Evolutionary conservation across 2,329 filamentous ascomycete species (phyloP).

Genomic region (Fusarium devonianum): DNA sequence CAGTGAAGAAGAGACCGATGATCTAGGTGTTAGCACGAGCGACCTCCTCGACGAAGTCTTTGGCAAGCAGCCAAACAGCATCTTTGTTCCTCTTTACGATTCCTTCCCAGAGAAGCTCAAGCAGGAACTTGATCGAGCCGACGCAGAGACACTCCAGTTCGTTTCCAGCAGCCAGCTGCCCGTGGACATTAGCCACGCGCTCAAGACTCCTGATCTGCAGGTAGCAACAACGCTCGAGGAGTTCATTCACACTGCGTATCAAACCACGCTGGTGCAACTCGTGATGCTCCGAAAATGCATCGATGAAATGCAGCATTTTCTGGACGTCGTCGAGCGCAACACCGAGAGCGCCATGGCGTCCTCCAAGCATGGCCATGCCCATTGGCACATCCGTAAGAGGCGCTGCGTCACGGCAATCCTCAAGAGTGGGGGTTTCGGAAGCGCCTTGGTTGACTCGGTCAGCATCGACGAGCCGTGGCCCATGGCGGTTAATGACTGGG

Average conservation of each 20-base stretch:
- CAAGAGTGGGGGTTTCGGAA: conserved; percentile 35
- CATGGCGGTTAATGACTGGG: conserved; percentile 22
- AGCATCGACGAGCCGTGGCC: conserved; percentile 28
- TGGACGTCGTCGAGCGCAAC: conserved; percentile 2
- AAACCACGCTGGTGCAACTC: conserved; percentile 16
- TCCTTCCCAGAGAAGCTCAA: background rate
- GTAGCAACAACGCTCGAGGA: too few species aligned
- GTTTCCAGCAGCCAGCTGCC: too few species aligned
- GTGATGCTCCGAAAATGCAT: conserved; percentile 17
- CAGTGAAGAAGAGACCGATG: background rate
- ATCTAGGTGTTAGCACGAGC: background rate
- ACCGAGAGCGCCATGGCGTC: background rate
- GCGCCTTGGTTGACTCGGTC: conserved; percentile 30
- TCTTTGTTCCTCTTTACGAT: background rate
- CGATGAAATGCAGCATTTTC: conserved; percentile 3
- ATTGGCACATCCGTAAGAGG: background rate
- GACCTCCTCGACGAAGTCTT: background rate
- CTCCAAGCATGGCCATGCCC: background rate
- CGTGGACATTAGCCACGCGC: too few species aligned
- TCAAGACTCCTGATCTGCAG: too few species aligned
- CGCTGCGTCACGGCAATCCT: background rate
- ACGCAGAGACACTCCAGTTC: background rate
- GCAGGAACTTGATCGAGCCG: background rate
- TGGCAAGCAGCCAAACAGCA: background rate
- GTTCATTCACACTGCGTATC: too few species aligned